These are phyloP conservation scores for Pyrenophora graminea DNA, from an alignment of 2,329 filamentous ascomycete species.

Conservation along the genomic window DNA sequence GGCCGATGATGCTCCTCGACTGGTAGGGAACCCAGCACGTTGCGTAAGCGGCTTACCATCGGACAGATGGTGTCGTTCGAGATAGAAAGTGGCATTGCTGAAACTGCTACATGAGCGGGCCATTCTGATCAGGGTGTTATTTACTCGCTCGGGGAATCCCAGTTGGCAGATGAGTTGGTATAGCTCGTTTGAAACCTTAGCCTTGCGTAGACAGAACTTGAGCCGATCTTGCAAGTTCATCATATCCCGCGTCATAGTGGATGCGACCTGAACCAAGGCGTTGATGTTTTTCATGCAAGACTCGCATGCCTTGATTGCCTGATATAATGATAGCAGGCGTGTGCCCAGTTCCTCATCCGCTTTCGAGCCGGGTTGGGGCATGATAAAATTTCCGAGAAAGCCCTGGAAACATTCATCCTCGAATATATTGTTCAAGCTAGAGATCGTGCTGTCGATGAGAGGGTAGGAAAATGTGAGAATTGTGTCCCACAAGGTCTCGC, in stretches of 20 bases:
- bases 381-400: fast-evolving
- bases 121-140: slow-evolving; percentile 11
- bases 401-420: neutral
- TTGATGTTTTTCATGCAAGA: neutral
- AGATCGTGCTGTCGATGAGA: too few species aligned
- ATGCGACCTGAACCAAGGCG: neutral
- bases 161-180: slow-evolving; percentile 14
- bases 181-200: slow-evolving; percentile 8
- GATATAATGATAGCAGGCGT: slow-evolving; percentile 1
- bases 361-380: neutral
- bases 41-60: too few species aligned
- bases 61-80: neutral
- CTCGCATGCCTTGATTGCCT: neutral
- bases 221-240: neutral
- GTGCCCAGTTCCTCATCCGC: slow-evolving; percentile 9
- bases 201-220: slow-evolving; percentile 4
- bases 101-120: neutral
- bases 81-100: neutral
- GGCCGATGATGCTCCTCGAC: too few species aligned
- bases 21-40: too few species aligned
- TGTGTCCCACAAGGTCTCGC: too few species aligned
- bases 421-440: neutral
- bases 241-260: neutral
- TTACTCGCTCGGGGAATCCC: slow-evolving; percentile 9
- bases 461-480: too few species aligned